Conservation (phyloP, 305 asterid species). For the Fraxinus paxiana region DNA sequence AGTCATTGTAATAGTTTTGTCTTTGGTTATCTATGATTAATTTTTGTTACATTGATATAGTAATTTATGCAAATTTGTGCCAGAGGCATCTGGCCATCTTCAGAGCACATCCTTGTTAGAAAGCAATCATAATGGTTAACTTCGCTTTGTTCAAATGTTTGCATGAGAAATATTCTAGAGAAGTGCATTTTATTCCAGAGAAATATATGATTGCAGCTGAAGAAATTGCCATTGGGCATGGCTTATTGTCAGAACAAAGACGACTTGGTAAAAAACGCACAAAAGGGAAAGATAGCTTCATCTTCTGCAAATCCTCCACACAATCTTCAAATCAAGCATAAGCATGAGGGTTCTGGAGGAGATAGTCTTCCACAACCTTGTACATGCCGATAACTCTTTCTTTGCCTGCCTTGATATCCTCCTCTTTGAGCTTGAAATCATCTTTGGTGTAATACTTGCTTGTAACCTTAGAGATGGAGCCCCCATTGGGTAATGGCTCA, state of each 20-base stretch:
- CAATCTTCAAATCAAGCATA: slow-evolving; percentile 19
- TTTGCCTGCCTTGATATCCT: slow-evolving; percentile 34
- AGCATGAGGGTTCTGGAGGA: slow-evolving; percentile 26
- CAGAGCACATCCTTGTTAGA: background rate
- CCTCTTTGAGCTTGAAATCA: slow-evolving; percentile 29
- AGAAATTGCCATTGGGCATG: background rate
- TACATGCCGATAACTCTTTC: slow-evolving; percentile 24
- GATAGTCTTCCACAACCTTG: slow-evolving; percentile 28
- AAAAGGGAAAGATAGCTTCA: background rate
- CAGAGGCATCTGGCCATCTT: background rate
- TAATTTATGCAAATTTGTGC: background rate
- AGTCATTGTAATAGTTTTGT: background rate
- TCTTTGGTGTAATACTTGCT: slow-evolving; percentile 34
- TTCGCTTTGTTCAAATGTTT: background rate
- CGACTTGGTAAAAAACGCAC: background rate
- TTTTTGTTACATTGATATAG: background rate
- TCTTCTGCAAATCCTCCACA: background rate
- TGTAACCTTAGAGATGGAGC: slow-evolving; percentile 33
- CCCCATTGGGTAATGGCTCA: slow-evolving; percentile 30
- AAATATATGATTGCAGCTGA: background rate
- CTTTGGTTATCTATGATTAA: background rate
- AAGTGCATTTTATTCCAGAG: background rate
- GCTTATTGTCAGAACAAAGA: background rate
- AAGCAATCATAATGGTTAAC: background rate
- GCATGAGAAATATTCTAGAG: background rate